Percentiles rank a stretch among this genome's conserved stretches.
These are phyloP conservation scores for Aspergillus sp. DNA, from an alignment of 2,329 filamentous ascomycete species.

Conservation along the genomic window DNA sequence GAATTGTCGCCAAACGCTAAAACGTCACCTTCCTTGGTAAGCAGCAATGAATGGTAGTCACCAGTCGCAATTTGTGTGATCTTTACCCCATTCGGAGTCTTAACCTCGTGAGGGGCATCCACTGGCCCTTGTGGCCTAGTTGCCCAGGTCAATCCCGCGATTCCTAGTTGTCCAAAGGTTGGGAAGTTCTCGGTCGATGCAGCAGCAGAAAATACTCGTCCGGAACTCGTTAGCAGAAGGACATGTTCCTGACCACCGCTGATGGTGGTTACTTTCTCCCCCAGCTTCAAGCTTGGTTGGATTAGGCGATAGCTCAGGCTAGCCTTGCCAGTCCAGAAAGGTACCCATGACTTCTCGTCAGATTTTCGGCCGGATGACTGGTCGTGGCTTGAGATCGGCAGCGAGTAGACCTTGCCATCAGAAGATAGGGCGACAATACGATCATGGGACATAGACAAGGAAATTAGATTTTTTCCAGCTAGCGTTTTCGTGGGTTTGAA, in stretches of 20 bases:
- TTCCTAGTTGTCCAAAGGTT: slow-evolving; percentile 78
- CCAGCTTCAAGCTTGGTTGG: slow-evolving; percentile 65
- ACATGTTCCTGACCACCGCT: slow-evolving; percentile 81
- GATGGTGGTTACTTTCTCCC: slow-evolving; percentile 73
- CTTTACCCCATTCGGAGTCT: slow-evolving; percentile 67
- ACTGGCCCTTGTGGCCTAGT: slow-evolving; percentile 75
- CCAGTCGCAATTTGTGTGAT: slow-evolving; percentile 77
- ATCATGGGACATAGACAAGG: slow-evolving; percentile 75
- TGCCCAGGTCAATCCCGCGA: slow-evolving; percentile 78
- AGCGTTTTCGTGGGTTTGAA: slow-evolving; percentile 69
- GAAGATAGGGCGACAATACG: slow-evolving; percentile 77
- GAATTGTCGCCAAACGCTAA: slow-evolving; percentile 92
- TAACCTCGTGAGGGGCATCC: slow-evolving; percentile 79
- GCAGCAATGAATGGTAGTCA: slow-evolving; percentile 79
- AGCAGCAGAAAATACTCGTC: slow-evolving; percentile 86
- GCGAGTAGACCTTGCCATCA: slow-evolving; percentile 76
- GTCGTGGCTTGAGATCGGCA: slow-evolving; percentile 74
- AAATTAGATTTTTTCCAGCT: slow-evolving; percentile 75
- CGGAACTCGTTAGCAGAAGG: slow-evolving; percentile 77
- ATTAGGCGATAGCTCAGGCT: slow-evolving; percentile 71
- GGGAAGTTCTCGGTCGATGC: slow-evolving; percentile 78
- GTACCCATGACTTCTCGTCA: slow-evolving; percentile 68
- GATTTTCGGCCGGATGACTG: slow-evolving; percentile 65
- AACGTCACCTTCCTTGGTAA: slow-evolving; percentile 73
- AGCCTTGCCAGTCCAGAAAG: slow-evolving; percentile 65